Base-by-base conservation (phyloP, 768 basidiomycete genomes). In the Paxillus involutus region DNA sequence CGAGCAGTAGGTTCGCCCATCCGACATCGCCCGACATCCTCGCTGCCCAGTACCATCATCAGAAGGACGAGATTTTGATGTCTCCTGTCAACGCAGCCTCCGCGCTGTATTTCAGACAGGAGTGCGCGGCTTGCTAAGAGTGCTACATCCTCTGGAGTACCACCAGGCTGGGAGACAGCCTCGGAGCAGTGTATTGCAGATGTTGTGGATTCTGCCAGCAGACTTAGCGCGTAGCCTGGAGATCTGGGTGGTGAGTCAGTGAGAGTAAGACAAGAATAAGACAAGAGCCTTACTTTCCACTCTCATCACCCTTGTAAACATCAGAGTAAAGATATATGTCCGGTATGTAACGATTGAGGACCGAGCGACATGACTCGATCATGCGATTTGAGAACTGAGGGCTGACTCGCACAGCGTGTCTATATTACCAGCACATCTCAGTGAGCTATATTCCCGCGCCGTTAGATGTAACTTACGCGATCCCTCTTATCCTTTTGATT, bases 311-410 rank as follows among this genome's bases (percentile, higher is more conserved):
- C 69, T 97, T 96, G 74, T 97, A 98, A 21, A 98, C 94, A 59
- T 99, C 97, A 4, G 97, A 96, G 69, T 98, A 96, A 37, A 99
- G 83, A 72, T 98, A 98, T 29, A 98, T 94, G 68, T 99, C 97
- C 36, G 97, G 96, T 54, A 98, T 97, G 69, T 91, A 97, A 4
- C 94, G 89, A 69, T 98, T 98, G 42, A 99, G 77, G 21, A 99
- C 79, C 3, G 92, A 94, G 37, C 97, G 86, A 16, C 92, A 85
- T 8, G 95, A 83, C 63, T 98, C 96, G 47, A 99, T 97, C 88
- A 98, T 93, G 37, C 97, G 83, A 70, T 97, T 97, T 2, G 95
- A 97, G 68, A 99, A 92, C 66, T 98, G 95, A 21, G 97, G 97
- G 59, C 87, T 96, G 9, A 98, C 94, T 39, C 97, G 89, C 26